Conservation (phyloP, 495 filamentous ascomycete genomes). For the Haplographium delicatum region DNA sequence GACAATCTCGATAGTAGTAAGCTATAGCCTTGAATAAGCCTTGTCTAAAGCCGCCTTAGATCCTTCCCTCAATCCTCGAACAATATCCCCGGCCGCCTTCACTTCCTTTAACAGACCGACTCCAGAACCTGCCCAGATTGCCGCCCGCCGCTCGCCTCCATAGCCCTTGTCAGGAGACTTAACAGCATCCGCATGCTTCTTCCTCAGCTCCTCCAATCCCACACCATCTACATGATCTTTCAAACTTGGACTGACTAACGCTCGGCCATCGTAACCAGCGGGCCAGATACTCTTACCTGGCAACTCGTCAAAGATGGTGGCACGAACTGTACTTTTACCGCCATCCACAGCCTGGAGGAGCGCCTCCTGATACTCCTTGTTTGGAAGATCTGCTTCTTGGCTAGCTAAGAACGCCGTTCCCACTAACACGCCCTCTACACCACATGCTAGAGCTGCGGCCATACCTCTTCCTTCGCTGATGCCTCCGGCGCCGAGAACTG, state of each 20-base stretch:
- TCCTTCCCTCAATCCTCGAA: slow-evolving; percentile 47
- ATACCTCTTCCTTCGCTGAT: slow-evolving; percentile 53
- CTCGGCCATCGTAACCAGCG: slow-evolving; percentile 52
- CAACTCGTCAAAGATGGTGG: slow-evolving; percentile 62
- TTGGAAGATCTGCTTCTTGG: slow-evolving; percentile 45
- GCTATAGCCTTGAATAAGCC: too few species aligned
- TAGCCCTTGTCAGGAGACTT: slow-evolving; percentile 45
- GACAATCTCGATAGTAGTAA: too few species aligned
- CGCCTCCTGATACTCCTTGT: slow-evolving; percentile 51
- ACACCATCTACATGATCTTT: slow-evolving; percentile 48
- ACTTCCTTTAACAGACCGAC: slow-evolving; percentile 62
- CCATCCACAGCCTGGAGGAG: slow-evolving; percentile 57
- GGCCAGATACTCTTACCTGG: slow-evolving; percentile 66
- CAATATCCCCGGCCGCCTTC: slow-evolving; percentile 60
- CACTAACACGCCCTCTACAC: slow-evolving; percentile 53
- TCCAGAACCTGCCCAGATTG: slow-evolving; percentile 56
- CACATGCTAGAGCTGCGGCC: slow-evolving; percentile 52
- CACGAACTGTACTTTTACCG: slow-evolving; percentile 54
- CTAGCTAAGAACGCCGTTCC: slow-evolving; percentile 59
- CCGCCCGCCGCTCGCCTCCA: slow-evolving; percentile 54
- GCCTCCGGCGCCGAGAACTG: slow-evolving; percentile 58
- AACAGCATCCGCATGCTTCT: slow-evolving; percentile 47
- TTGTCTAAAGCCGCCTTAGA: too few species aligned
- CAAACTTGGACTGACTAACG: slow-evolving; percentile 56
- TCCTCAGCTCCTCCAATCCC: slow-evolving; percentile 51